Evolutionary conservation across 495 filamentous ascomycete species (phyloP).

Genomic region (Hyphodiscus hymeniophilus): DNA sequence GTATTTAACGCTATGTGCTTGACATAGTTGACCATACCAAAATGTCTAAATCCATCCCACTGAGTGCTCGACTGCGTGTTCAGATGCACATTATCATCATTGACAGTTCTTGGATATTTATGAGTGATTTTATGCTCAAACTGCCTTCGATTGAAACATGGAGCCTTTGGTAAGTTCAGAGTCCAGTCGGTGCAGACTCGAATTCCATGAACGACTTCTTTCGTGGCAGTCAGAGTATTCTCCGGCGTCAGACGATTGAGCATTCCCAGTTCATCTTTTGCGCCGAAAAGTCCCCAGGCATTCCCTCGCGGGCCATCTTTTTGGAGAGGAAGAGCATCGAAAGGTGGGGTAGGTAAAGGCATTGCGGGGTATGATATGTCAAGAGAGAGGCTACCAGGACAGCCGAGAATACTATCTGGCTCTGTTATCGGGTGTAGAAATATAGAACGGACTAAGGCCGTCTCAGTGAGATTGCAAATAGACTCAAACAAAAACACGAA

Average conservation of each 20-base stretch:
- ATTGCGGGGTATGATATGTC: too few species aligned
- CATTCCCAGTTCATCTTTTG: slow-evolving; percentile 37
- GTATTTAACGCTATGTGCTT: too few species aligned
- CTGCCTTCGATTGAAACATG: slow-evolving; percentile 31
- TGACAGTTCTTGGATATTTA: slow-evolving; percentile 34
- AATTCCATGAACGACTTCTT: slow-evolving; percentile 16
- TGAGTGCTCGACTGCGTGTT: slow-evolving; percentile 47
- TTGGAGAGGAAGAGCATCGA: slow-evolving; percentile 36
- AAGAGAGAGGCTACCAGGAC: too few species aligned
- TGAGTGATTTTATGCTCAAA: slow-evolving; percentile 34
- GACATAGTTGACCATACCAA: too few species aligned
- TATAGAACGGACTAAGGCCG: too few species aligned
- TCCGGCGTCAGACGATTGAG: slow-evolving; percentile 38
- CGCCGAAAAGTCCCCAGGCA: slow-evolving; percentile 44
- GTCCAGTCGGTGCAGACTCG: not conserved
- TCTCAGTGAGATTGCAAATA: too few species aligned
- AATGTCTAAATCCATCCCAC: slow-evolving; percentile 39
- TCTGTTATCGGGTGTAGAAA: too few species aligned
- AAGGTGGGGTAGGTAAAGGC: slow-evolving; percentile 34
- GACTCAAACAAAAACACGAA: too few species aligned
- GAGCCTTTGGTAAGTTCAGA: slow-evolving; percentile 3
- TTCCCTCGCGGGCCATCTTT: slow-evolving; percentile 31
- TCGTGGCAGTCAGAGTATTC: slow-evolving; percentile 34
- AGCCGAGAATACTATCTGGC: too few species aligned
- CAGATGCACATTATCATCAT: slow-evolving; percentile 53